A percentile compares a stretch with the other conserved stretches of the same genome.
These are phyloP conservation scores for Aplosporella prunicola DNA, from an alignment of 2,329 filamentous ascomycete genomes.

Conservation along the genomic window DNA sequence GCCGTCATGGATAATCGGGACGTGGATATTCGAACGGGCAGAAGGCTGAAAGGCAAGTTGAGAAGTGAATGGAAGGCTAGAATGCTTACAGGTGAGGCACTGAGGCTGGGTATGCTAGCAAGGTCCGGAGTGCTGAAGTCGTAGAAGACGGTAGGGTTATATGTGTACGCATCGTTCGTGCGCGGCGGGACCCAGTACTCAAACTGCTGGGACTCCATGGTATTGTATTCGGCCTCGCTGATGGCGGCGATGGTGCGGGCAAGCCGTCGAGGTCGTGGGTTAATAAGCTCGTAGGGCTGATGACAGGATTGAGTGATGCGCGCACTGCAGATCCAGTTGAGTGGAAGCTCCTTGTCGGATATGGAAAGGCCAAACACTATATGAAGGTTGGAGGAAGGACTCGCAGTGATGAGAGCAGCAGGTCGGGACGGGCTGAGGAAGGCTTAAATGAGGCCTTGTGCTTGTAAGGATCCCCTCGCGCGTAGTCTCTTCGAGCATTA, in stretches of 20 bases:
- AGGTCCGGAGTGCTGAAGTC: slow-evolving; percentile 26
- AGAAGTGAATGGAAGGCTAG: slow-evolving; percentile 1
- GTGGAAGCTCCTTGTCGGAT: too few species aligned
- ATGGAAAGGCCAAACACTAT: too few species aligned
- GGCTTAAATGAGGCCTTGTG: too few species aligned
- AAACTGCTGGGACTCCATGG: slow-evolving; percentile 28
- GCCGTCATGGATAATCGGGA: background rate
- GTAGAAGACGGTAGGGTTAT: slow-evolving; percentile 24
- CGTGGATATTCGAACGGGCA: background rate
- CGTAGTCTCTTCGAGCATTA: slow-evolving; percentile 1
- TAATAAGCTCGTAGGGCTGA: slow-evolving; percentile 11
- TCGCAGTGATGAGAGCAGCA: too few species aligned
- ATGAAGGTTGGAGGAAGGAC: too few species aligned
- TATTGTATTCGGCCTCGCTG: background rate
- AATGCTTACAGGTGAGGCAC: slow-evolving; percentile 30
- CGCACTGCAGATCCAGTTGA: slow-evolving; percentile 2
- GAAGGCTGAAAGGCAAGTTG: background rate
- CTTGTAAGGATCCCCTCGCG: too few species aligned
- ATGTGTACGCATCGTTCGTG: slow-evolving; percentile 24
- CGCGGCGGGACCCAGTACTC: slow-evolving; percentile 28
- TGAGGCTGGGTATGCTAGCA: slow-evolving; percentile 29
- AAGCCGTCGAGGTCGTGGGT: background rate
- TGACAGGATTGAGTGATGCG: slow-evolving; percentile 5
- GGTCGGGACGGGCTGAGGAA: too few species aligned
- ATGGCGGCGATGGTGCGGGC: background rate